Percentiles rank a stretch among this genome's conserved stretches.
phyloP scores from a whole-genome alignment of 2,329 filamentous ascomycete species.

The Aspergillus chevalieri region DNA sequence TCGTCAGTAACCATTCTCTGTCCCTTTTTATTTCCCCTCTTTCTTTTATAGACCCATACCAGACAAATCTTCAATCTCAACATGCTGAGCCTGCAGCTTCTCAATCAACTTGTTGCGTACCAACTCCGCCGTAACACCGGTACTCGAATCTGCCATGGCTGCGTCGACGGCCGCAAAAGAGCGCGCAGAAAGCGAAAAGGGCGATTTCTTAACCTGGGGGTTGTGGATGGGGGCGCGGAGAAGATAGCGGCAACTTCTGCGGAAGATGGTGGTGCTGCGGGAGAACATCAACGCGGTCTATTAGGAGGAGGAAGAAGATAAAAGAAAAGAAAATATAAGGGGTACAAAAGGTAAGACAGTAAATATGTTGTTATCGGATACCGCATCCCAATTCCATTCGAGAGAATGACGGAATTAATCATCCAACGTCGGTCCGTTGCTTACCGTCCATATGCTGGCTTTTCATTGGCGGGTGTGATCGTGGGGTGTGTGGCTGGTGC shows the following conservation, averaged over 20 bases:
- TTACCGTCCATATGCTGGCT: neutral
- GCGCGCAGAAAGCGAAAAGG: slow-evolving; percentile 31
- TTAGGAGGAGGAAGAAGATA: neutral
- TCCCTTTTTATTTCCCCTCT: neutral
- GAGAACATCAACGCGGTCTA: slow-evolving; percentile 30
- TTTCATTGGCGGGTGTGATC: slow-evolving; percentile 4
- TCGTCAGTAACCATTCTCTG: neutral
- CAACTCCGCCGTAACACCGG: slow-evolving; percentile 64
- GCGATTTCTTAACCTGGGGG: slow-evolving; percentile 14
- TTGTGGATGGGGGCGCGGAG: slow-evolving; percentile 23
- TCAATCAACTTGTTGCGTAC: slow-evolving; percentile 64
- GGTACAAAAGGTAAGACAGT: neutral
- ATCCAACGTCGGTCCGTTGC: slow-evolving; percentile 10
- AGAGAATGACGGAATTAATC: slow-evolving; percentile 11
- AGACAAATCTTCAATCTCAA: slow-evolving; percentile 87
- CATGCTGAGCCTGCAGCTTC: slow-evolving; percentile 67
- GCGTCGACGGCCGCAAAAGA: slow-evolving; percentile 29
- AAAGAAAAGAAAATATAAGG: neutral
- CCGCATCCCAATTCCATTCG: neutral
- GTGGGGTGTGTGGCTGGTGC: slow-evolving; percentile 20
- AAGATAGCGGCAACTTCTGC: slow-evolving; percentile 36
- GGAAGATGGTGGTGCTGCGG: slow-evolving; percentile 28
- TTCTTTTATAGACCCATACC: slow-evolving; percentile 50
- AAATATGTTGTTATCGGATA: too few species aligned
- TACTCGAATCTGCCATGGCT: slow-evolving; percentile 42